Percentiles rank a stretch among this genome's conserved stretches.
Conservation (phyloP, 2,329 filamentous ascomycete species). For the Ceratocystis colombiana region DNA sequence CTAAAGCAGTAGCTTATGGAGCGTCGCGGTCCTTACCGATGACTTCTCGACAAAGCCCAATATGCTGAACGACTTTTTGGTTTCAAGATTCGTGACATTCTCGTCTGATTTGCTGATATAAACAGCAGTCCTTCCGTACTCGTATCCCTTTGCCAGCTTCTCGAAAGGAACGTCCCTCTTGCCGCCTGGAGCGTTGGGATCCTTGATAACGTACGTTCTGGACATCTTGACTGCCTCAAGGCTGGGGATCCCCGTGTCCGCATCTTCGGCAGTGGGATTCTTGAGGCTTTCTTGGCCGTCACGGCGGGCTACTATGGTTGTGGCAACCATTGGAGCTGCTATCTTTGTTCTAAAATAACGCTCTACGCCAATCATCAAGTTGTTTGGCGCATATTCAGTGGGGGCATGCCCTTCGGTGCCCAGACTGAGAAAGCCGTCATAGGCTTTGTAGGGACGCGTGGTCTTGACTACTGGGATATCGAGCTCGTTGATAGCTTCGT, state of each 20-base stretch:
- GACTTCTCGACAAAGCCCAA: conserved; percentile 72
- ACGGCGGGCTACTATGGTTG: conserved; percentile 56
- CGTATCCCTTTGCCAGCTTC: conserved; percentile 81
- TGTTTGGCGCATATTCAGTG: conserved; percentile 35
- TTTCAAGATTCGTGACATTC: conserved; percentile 81
- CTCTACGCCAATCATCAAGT: conserved; percentile 75
- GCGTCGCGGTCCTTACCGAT: conserved; percentile 41
- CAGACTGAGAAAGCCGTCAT: conserved; percentile 67
- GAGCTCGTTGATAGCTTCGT: conserved; percentile 72
- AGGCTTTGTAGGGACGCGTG: conserved; percentile 65
- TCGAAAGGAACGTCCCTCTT: conserved; percentile 75
- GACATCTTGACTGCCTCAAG: conserved; percentile 64
- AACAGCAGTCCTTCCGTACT: conserved; percentile 86
- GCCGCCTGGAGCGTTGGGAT: conserved; percentile 62
- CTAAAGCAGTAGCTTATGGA: not conserved
- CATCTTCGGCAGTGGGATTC: conserved; percentile 40
- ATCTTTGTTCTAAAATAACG: conserved; percentile 80
- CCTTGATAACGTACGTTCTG: conserved; percentile 71
- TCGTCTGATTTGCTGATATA: conserved; percentile 78
- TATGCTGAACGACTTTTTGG: conserved; percentile 63
- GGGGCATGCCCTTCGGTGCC: conserved; percentile 51
- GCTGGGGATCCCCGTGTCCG: conserved; percentile 36
- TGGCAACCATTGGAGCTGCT: conserved; percentile 64
- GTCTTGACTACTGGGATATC: conserved; percentile 66
- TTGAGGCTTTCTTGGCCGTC: conserved; percentile 31